Evolutionary conservation across 2,329 filamentous ascomycete species (phyloP), one percentile per base, ranked within the genome.

Genomic region (Neoarthrinium moseri): DNA sequence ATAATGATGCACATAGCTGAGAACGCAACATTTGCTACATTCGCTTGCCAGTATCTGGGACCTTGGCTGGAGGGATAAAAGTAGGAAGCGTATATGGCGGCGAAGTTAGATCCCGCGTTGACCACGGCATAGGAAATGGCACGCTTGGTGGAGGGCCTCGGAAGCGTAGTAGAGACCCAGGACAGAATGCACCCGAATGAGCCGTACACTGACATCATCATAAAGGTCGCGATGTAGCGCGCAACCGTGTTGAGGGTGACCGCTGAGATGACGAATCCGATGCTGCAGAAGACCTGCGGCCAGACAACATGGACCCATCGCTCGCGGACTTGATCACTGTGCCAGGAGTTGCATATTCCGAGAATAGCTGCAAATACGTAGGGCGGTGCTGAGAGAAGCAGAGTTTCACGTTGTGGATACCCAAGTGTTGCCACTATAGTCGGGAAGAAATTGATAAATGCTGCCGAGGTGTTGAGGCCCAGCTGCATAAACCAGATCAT

Each of bases 361-460:
- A 62, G 57, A 5, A 58, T n/a, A 3, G 57, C 56, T 0, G 59
- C 58, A 42, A 61, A 56, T 2, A 63, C 20, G 35, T 60, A 63
- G 0, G 61, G 61, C 8, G 61, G 61, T 2, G 59, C 54, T 4
- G 59, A 61, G 2, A 63, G 45, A 6, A 64, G 55, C 1, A 63
- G 53, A 1, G 61, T 63, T 10, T 59, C 36, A 32, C 57, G 56
- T 13, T 54, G 59, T 17, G 33, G 40, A 45, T 49, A 63, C 3
- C 61, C 61, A 34, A 64, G 58, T 23, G 51, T 56, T 18, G 54
- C 51, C 33, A 64, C 60, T 11, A 64, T 51, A 2, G 60, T 61
- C 6, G 61, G 61, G 13, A 64, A 49, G 45, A 64, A 64, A 49
- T 62, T 64, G 37, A 60, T 63, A 8, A 64, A 45, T 3, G 60